Evolutionary conservation across 768 basidiomycete species (phyloP), one percentile per base, ranked within the genome.

Genomic region (Suillus subluteus): DNA sequence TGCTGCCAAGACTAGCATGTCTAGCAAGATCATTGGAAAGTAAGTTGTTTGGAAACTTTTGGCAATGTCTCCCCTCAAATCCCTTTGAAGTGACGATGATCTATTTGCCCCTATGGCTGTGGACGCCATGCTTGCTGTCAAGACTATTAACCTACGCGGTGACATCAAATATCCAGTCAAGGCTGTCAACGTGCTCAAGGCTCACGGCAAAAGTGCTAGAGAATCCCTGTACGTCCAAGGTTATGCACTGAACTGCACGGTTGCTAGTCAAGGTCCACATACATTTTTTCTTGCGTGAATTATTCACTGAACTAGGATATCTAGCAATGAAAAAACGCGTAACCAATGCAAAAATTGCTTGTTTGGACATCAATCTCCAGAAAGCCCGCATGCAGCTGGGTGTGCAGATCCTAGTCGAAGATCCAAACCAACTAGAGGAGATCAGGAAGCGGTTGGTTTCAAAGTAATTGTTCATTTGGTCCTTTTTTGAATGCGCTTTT

Each of bases 141-240:
- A 91, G 82, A 96, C 95, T 7, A 88, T 94, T 73, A 99, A 99
- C 77, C 81, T 90, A 69, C 88, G 95, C 62, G 98, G 98, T 38
- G 98, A 99, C 76, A 91, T 92, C 75, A 99, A 98, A 79, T 99
- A 99, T 80, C 98, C 98, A 6, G 98, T 99, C 68, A 99, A 99
- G 80, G 98, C 98, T 6, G 98, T 99, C 69, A 99, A 99, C 75
- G 88, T 99, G 37, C 84, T 99, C 72, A 99, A 99, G 80, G 98
- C 98, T 3, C 98, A 99, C 72, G 98, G 98, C 63, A 90, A 88
- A 80, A 96, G 95, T 76, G 94, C 98, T 30, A 86, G 96, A 70
- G 98, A 99, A 78, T 98, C 96, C 52, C 74, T 98, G 67, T 96
- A 92, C 76, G 92, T 99, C 58, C 92, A 92, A 73, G 98, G 98